Conservation (phyloP, 768 basidiomycete genomes). For the Kwoniella pini region DNA sequence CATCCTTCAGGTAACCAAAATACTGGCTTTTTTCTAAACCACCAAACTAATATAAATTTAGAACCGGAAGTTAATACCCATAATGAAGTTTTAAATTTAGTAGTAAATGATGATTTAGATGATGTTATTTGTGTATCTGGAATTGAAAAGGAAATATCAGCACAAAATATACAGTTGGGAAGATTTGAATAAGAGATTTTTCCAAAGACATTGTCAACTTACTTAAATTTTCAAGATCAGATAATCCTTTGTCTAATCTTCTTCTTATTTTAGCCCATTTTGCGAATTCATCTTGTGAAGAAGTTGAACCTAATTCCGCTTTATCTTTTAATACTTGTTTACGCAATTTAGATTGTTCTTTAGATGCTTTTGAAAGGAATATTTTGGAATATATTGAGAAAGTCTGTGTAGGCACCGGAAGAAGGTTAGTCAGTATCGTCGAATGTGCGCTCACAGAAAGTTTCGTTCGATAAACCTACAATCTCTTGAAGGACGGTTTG, state of each 20-base stretch:
- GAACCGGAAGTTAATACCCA: conserved; percentile 86
- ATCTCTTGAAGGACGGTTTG: conserved; percentile 76
- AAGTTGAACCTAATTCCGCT: conserved; percentile 81
- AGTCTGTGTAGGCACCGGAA: conserved; percentile 58
- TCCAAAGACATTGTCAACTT: too few relatives aligned
- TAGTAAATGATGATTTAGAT: conserved; percentile 64
- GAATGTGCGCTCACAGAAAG: too few relatives aligned
- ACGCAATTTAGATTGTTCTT: conserved; percentile 72
- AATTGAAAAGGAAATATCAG: too few relatives aligned
- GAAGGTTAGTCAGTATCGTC: too few relatives aligned
- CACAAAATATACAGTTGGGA: too few relatives aligned
- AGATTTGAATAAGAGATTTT: too few relatives aligned
- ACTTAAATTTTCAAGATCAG: conserved; percentile 92
- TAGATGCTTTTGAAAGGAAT: conserved; percentile 62
- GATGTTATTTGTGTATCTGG: conserved; percentile 72
- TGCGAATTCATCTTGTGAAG: conserved; percentile 95
- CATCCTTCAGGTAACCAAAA: conserved; percentile 90
- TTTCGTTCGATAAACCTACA: conserved; percentile 60
- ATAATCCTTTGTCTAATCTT: conserved; percentile 85
- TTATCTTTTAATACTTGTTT: conserved; percentile 75
- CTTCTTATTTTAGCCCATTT: conserved; percentile 95
- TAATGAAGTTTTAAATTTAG: conserved; percentile 70
- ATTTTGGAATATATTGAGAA: conserved; percentile 71
- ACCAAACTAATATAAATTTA: conserved; percentile 84
- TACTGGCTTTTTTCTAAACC: conserved; percentile 84